Percentiles rank a stretch among this genome's conserved stretches.
Conservation (phyloP, 2,329 filamentous ascomycete species). For the Nemania serpens region DNA sequence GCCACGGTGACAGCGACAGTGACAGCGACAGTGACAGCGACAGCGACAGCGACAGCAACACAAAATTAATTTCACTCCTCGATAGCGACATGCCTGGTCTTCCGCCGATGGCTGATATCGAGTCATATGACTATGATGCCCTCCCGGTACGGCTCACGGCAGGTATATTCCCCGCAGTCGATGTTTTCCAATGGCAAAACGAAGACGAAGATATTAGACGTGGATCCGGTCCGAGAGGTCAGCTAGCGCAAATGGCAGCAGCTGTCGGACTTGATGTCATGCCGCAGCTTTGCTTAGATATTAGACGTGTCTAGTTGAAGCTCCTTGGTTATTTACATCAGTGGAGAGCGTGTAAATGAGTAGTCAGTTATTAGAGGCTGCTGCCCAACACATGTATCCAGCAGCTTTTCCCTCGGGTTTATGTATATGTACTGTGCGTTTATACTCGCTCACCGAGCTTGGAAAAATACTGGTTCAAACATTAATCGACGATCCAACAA, state of each 20-base stretch:
- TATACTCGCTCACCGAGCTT: too few relatives aligned
- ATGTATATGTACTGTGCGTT: not conserved
- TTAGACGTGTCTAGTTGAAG: constrained; percentile 11
- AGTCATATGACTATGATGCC: constrained; percentile 60
- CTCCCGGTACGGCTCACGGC: constrained; percentile 57
- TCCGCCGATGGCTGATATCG: constrained; percentile 58
- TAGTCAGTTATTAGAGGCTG: not conserved
- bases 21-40: constrained; percentile 24
- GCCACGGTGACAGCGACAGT: constrained; percentile 21
- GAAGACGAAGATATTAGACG: constrained; percentile 53
- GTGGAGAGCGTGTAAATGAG: too few relatives aligned
- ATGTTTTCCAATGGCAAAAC: constrained; percentile 60
- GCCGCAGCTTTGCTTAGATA: constrained; percentile 60
- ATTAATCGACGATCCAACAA: not conserved
- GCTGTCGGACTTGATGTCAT: constrained; percentile 66
- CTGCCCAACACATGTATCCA: not conserved
- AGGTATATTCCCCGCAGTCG: constrained; percentile 35
- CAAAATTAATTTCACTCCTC: constrained; percentile 53
- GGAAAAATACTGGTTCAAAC: too few relatives aligned
- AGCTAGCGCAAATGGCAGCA: constrained; percentile 70
- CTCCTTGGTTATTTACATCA: not conserved
- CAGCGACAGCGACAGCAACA: constrained; percentile 23
- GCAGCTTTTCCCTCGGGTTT: not conserved
- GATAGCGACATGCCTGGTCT: constrained; percentile 70
- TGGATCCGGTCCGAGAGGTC: constrained; percentile 55